Conservation (phyloP, 345 rosid genomes). For the Eucalyptus urophylla region DNA sequence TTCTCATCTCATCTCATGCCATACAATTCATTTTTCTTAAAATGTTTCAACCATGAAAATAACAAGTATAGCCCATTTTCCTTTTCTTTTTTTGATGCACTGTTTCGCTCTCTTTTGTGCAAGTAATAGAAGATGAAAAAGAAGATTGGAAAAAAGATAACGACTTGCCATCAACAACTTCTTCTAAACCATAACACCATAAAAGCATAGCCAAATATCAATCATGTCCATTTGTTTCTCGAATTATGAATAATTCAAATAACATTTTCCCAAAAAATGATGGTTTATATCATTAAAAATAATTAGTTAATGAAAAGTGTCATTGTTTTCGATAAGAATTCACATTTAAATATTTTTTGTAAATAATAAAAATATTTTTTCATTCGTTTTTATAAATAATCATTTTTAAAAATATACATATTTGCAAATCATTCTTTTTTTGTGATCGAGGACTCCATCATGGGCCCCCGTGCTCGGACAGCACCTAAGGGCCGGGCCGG, state of each 20-base stretch:
- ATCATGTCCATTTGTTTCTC: neutral
- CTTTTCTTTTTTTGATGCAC: neutral
- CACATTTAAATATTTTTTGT: neutral
- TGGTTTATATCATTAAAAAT: neutral
- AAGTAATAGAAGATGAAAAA: neutral
- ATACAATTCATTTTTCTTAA: neutral
- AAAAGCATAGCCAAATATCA: neutral
- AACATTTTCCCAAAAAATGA: neutral
- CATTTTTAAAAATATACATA: neutral
- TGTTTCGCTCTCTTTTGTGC: fast-evolving
- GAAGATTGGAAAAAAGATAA: neutral
- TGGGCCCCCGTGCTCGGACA: no score
- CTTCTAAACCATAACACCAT: neutral
- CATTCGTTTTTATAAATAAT: neutral
- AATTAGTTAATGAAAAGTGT: neutral
- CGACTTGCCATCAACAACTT: neutral
- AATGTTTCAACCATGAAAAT: fast-evolving
- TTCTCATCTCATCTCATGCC: neutral
- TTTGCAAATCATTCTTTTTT: neutral
- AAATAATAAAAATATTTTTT: no score
- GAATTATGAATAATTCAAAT: neutral
- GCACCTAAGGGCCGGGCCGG: no score
- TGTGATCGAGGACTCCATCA: no score
- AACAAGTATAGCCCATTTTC: neutral
- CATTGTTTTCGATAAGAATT: fast-evolving